phyloP scores from a whole-genome alignment of 176 grass and related monocot species.

The Echinochloa phyllopogon region DNA sequence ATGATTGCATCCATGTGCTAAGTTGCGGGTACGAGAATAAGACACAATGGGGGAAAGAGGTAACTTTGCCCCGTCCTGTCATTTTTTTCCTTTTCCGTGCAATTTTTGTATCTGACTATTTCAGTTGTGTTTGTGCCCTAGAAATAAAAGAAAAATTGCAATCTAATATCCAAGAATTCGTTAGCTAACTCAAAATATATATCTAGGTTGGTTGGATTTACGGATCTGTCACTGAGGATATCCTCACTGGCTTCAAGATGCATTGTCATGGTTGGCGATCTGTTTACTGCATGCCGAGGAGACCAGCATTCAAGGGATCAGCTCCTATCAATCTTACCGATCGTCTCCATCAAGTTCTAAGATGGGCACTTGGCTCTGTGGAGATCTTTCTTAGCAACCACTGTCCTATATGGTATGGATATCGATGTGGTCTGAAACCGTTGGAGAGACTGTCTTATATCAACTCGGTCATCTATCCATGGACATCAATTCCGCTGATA shows the following conservation, averaged over 20 bases:
- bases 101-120: not conserved
- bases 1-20: conserved; percentile 44
- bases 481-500: conserved; percentile 39
- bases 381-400: conserved; percentile 47
- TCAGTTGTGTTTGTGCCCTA: conserved; percentile 4
- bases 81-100: not conserved
- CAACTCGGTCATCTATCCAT: conserved; percentile 41
- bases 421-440: conserved; percentile 41
- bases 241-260: conserved; percentile 48
- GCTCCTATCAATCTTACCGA: conserved; percentile 44
- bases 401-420: conserved; percentile 44
- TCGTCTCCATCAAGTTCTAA: conserved; percentile 41
- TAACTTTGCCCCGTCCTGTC: conserved; percentile 9
- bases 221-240: conserved; percentile 44
- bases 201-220: conserved; percentile 47
- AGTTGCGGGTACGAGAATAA: conserved; percentile 44
- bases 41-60: conserved; percentile 47
- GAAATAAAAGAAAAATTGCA: not conserved
- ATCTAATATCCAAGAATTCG: not conserved
- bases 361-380: conserved; percentile 45
- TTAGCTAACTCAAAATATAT: conserved; percentile 26
- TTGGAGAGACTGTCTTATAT: conserved; percentile 42
- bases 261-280: conserved; percentile 45
- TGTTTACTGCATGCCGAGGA: conserved; percentile 47
- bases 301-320: conserved; percentile 41